Conservation (phyloP, 1,284 basidiomycete genomes). For the Fistulinella staudtii region DNA sequence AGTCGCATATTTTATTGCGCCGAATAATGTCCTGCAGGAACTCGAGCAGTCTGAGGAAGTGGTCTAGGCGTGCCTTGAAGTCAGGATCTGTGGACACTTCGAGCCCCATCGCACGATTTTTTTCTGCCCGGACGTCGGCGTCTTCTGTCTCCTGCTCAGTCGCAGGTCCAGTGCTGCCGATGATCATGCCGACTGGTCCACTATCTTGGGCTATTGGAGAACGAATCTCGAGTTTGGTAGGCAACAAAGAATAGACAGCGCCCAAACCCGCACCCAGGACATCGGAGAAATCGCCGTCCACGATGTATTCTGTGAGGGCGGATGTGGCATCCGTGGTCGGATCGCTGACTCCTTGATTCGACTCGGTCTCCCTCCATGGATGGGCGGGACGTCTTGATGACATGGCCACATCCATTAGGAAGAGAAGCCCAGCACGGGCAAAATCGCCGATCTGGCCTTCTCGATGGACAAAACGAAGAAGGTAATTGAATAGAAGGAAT, state of each 20-base stretch:
- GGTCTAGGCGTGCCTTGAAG: conserved; percentile 78
- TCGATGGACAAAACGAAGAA: conserved; percentile 92
- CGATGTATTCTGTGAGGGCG: conserved; percentile 88
- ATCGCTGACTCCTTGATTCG: conserved; percentile 41
- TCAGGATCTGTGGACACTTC: conserved; percentile 75
- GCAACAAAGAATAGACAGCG: conserved; percentile 89
- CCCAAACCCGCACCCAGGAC: conserved; percentile 92
- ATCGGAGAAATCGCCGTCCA: conserved; percentile 95
- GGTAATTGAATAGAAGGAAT: conserved; percentile 92
- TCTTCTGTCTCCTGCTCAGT: conserved; percentile 57
- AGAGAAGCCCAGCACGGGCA: conserved; percentile 86
- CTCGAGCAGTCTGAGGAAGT: conserved; percentile 87
- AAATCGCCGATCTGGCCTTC: conserved; percentile 94
- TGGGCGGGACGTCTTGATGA: conserved; percentile 56
- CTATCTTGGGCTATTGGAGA: conserved; percentile 42
- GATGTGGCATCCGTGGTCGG: conserved; percentile 78
- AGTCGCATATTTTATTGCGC: conserved; percentile 50
- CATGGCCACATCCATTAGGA: conserved; percentile 94
- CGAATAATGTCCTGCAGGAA: conserved; percentile 88
- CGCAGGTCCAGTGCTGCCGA: conserved; percentile 52
- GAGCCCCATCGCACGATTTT: conserved; percentile 57
- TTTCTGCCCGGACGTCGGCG: conserved; percentile 50
- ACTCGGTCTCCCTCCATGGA: conserved; percentile 29
- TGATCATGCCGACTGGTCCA: conserved; percentile 53
- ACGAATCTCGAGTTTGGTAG: conserved; percentile 77